phyloP scores from a whole-genome alignment of 1,284 basidiomycete genomes.

The Polyporus tsugae region DNA sequence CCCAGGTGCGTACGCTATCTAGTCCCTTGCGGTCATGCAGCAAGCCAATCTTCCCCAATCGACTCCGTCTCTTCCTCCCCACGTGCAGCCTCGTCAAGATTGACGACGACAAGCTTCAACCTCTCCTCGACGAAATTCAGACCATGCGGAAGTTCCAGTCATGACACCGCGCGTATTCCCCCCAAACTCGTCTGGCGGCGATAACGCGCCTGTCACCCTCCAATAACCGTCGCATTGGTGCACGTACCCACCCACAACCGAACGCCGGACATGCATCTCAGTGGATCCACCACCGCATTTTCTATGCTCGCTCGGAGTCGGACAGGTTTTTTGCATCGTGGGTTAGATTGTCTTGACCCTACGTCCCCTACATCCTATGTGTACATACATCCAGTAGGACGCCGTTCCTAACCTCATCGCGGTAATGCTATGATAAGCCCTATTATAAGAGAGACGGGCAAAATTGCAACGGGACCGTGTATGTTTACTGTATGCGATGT shows the following conservation, averaged over 20 bases:
- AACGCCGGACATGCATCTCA: too few relatives aligned
- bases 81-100: conserved; percentile 78
- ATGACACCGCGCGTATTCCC: conserved; percentile 41
- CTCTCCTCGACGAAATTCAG: conserved; percentile 86
- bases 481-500: too few relatives aligned
- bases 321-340: too few relatives aligned
- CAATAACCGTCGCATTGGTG: neutral
- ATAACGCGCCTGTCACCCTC: neutral
- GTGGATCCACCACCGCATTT: neutral
- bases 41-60: neutral
- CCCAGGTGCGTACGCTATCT: conserved; percentile 67
- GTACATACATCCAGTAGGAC: too few relatives aligned
- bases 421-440: too few relatives aligned
- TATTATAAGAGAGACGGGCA: too few relatives aligned
- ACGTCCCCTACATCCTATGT: too few relatives aligned
- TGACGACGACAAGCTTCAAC: conserved; percentile 86
- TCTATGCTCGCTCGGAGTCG: neutral
- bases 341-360: too few relatives aligned
- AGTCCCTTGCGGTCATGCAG: neutral
- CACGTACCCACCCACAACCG: neutral
- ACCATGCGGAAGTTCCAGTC: conserved; percentile 90
- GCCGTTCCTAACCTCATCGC: too few relatives aligned
- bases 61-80: conserved; percentile 12
- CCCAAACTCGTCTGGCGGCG: neutral
- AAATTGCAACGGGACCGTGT: too few relatives aligned